Evolutionary conservation across 1,139 yeast species (phyloP).

Genomic region (Wickerhamomyces sp.): DNA sequence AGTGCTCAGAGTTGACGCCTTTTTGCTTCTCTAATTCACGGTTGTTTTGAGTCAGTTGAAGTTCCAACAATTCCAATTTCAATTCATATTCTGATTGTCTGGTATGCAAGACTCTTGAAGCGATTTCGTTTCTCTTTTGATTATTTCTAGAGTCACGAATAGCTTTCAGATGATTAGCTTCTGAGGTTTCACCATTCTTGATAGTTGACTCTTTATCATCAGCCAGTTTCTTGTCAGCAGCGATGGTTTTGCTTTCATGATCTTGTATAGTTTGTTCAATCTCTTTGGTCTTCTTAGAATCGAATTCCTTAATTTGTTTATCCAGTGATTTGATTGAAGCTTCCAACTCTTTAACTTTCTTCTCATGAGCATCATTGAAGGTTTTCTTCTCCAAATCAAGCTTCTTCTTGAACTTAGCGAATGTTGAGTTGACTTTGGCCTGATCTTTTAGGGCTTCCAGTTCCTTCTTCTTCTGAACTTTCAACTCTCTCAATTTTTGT

Average conservation of each 20-base stretch:
- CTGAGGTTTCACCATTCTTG: constrained; percentile 6
- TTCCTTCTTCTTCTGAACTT: constrained; percentile 20
- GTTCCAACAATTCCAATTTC: constrained; percentile 17
- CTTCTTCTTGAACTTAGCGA: constrained; percentile 24
- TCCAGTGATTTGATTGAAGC: constrained; percentile 19
- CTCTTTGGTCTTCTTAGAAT: constrained; percentile 24
- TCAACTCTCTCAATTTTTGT: constrained; percentile 16
- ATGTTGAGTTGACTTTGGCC: constrained; percentile 19
- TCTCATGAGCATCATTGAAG: constrained; percentile 20
- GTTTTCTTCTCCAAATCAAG: constrained; percentile 19
- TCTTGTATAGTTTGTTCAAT: constrained; percentile 19
- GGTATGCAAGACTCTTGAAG: constrained; percentile 21
- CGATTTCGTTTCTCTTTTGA: constrained; percentile 21
- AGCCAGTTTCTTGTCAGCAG: constrained; percentile 21
- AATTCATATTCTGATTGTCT: constrained; percentile 22
- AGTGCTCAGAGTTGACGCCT: constrained; percentile 14
- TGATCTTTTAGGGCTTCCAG: constrained; percentile 21
- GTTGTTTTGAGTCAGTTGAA: constrained; percentile 20
- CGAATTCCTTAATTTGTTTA: constrained; percentile 20
- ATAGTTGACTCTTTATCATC: constrained; percentile 14
- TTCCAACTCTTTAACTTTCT: constrained; percentile 29
- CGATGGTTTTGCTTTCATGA: constrained; percentile 12
- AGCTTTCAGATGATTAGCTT: constrained; percentile 12
- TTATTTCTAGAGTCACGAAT: constrained; percentile 17
- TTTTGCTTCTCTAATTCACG: constrained; percentile 21